A percentile compares a stretch with the other conserved stretches of the same genome.
phyloP scores from a whole-genome alignment of 2,329 filamentous ascomycete species.

The Mariannaea elegans region DNA sequence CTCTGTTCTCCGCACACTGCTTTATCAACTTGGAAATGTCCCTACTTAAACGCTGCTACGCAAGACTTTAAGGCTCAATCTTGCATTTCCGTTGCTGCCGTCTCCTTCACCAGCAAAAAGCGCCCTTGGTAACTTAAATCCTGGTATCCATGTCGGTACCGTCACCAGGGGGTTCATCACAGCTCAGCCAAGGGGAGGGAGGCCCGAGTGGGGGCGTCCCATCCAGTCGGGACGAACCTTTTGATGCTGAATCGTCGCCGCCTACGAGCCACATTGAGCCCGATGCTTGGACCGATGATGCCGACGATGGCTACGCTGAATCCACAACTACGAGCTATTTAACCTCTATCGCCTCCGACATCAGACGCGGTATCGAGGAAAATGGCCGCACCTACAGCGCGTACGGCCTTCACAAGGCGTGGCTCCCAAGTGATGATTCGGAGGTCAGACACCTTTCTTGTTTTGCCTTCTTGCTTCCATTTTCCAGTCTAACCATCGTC shows the following conservation, averaged over 20 bases:
- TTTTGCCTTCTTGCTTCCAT: not conserved
- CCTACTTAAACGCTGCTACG: too few relatives aligned
- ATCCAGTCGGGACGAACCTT: constrained; percentile 10
- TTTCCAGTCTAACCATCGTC: too few relatives aligned
- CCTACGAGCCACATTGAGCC: constrained; percentile 32
- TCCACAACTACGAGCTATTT: constrained; percentile 43
- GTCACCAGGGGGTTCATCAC: not conserved
- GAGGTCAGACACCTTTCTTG: too few relatives aligned
- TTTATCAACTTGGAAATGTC: too few relatives aligned
- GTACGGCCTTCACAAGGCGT: constrained; percentile 37
- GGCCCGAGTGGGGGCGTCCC: not conserved
- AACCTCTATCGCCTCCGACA: constrained; percentile 38
- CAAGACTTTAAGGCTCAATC: not conserved
- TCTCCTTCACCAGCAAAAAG: too few relatives aligned
- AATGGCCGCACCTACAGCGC: constrained; percentile 33
- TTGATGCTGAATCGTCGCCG: not conserved
- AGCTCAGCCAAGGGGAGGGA: too few relatives aligned
- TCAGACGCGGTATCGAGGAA: constrained; percentile 35
- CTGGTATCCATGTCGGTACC: not conserved
- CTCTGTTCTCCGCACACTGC: not conserved
- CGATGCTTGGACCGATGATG: constrained; percentile 29
- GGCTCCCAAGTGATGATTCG: constrained; percentile 32
- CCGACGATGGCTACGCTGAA: constrained; percentile 40
- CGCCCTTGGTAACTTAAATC: too few relatives aligned
- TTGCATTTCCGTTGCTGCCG: not conserved